Evolutionary conservation across 106 monocot genomes (phyloP).

Genomic region (Dioscorea zingiberensis): DNA sequence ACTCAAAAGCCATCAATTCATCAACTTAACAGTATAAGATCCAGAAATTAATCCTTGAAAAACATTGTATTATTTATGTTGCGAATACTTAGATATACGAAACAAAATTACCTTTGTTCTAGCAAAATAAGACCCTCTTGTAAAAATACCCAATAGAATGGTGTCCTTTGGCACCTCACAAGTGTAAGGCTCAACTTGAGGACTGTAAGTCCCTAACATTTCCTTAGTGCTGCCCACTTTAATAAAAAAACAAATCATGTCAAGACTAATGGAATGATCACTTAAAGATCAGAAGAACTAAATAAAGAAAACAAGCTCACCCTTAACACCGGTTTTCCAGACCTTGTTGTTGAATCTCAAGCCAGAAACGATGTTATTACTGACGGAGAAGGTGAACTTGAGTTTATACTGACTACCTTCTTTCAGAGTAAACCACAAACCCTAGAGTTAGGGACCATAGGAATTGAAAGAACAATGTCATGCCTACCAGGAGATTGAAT

Average conservation of each 20-base stretch:
- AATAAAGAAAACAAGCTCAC: slow-evolving; percentile 5
- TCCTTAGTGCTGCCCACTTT: slow-evolving; percentile 34
- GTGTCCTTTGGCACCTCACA: slow-evolving; percentile 39
- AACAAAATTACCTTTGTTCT: slow-evolving; percentile 24
- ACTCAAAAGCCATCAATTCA: slow-evolving; percentile 25
- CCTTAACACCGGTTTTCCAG: slow-evolving; percentile 38
- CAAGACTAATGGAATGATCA: too few relatives aligned
- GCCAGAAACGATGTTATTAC: slow-evolving; percentile 39
- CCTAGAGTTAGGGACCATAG: slow-evolving; percentile 21
- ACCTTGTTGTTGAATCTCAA: slow-evolving; percentile 37
- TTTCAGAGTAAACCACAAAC: slow-evolving; percentile 28
- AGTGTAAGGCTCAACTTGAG: slow-evolving; percentile 33
- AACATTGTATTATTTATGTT: too few relatives aligned
- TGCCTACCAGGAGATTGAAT: slow-evolving; percentile 22
- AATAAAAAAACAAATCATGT: background rate
- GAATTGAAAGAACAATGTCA: slow-evolving; percentile 23
- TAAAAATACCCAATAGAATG: slow-evolving; percentile 36
- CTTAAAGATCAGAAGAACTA: background rate
- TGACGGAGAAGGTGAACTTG: slow-evolving; percentile 30
- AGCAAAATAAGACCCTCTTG: slow-evolving; percentile 33
- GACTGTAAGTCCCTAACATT: slow-evolving; percentile 46
- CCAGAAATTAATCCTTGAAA: background rate
- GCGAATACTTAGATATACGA: too few relatives aligned
- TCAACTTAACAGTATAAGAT: slow-evolving; percentile 27
- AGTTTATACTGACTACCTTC: slow-evolving; percentile 38